phyloP scores from a whole-genome alignment of 495 filamentous ascomycete species.

The Hypoxylon cercidicola region DNA sequence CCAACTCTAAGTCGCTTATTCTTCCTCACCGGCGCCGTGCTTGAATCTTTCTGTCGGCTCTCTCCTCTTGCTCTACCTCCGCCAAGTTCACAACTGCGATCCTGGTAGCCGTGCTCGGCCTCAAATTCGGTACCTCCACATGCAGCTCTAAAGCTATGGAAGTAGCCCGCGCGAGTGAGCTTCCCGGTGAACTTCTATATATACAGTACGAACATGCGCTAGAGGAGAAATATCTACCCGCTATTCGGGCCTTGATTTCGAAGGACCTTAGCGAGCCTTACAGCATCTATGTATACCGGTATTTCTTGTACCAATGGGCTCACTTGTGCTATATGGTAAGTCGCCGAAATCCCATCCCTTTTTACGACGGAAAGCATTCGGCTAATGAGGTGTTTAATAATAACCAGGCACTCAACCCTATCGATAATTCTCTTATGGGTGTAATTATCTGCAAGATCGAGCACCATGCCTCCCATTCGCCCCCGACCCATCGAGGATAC shows the following conservation, averaged over 20 bases:
- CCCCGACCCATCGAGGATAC: constrained; percentile 87
- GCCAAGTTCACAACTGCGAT: background rate
- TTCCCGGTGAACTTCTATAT: constrained; percentile 73
- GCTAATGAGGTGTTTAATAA: constrained; percentile 15
- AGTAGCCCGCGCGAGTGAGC: constrained; percentile 37
- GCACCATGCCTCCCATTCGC: constrained; percentile 73
- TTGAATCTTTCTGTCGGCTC: background rate
- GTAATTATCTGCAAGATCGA: constrained; percentile 98
- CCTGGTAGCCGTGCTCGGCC: constrained; percentile 4
- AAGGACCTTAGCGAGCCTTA: constrained; percentile 98
- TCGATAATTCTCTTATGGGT: constrained; percentile 69
- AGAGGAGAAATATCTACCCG: constrained; percentile 82
- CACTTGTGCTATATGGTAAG: constrained; percentile 91
- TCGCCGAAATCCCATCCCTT: background rate
- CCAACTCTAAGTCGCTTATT: background rate
- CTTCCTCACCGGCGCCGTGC: background rate
- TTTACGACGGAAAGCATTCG: background rate
- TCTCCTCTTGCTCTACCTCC: background rate
- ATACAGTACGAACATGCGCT: constrained; percentile 82
- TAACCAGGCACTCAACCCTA: constrained; percentile 71
- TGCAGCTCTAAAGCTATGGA: constrained; percentile 36
- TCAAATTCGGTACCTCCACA: constrained; percentile 8
- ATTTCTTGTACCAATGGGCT: constrained; percentile 98
- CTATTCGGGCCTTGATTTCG: constrained; percentile 92
- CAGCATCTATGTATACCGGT: constrained; percentile 99